Evolutionary conservation across 2,329 filamentous ascomycete species (phyloP), one percentile per base, ranked within the genome.

Genomic region (Rhytidhysteron rufulum): DNA sequence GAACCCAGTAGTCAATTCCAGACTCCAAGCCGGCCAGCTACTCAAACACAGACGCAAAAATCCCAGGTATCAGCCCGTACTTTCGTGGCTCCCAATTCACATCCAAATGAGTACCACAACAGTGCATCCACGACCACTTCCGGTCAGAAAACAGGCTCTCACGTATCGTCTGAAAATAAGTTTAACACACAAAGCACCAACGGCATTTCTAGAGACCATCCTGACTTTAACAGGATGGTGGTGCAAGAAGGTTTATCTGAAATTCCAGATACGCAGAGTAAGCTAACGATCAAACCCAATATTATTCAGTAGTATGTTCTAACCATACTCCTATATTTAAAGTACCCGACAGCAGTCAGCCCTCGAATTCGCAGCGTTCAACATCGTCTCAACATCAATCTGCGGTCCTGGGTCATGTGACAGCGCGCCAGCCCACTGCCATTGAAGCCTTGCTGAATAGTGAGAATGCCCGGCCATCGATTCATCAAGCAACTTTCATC

Each of bases 41-140:
- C 57, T 4, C 50, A 60, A 44, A 66, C 78, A 60, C 42, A 79
- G 67, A 66, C 78, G 60, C 42, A 79, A 67, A 71, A 82, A 17
- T 86, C 85, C 1, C 85, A 86, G 58, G 68, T 74, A 32, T 85
- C 83, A 19, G 74, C 71, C 5, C 74, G 79, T 50, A 82, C 78
- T 2, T 77, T 77, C 17, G 73, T 83, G 67, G 71, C 73, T 7
- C 72, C 73, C 10, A 75, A 77, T 42, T 79, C 79, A 22, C 74
- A 81, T 56, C 68, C 74, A 13, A 70, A 70, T 17, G 77, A 83
- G 77, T 83, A 81, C 43, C 70, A 83, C 39, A 96, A 97, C 54
- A 89, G 95, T 55, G 91, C 89, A 2, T 95, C 89, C 2, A 94
- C 90, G 1, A 95, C 90, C 1, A 82, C 82, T 17, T 85, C 80